Evolutionary conservation across 2,329 filamentous ascomycete species (phyloP).

Genomic region (Leptographium lundbergii): DNA sequence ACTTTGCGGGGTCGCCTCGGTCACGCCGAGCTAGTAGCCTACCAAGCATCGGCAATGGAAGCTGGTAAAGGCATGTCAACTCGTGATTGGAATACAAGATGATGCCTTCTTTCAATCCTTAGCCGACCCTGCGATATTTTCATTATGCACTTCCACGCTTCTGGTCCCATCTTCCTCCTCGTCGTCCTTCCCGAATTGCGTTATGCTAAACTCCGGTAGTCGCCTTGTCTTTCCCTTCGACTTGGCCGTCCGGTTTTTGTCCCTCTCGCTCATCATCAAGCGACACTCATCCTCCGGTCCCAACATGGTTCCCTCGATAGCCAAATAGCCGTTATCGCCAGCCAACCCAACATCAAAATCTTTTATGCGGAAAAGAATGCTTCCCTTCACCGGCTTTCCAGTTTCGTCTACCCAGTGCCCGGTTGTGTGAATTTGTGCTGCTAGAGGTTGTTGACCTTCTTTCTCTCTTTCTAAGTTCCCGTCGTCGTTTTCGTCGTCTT

Average conservation of each 20-base stretch:
- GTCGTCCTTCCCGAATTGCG: constrained; percentile 33
- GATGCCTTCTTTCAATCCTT: too few relatives aligned
- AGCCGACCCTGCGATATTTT: constrained; percentile 18
- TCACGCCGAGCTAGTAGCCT: too few relatives aligned
- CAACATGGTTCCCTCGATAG: constrained; percentile 80
- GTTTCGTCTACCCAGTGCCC: constrained; percentile 66
- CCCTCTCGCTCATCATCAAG: constrained; percentile 41
- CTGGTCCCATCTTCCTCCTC: constrained; percentile 27
- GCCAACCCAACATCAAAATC: constrained; percentile 74
- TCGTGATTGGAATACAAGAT: not conserved
- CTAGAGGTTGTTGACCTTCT: constrained; percentile 32
- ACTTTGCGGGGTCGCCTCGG: too few relatives aligned
- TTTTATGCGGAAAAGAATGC: constrained; percentile 64
- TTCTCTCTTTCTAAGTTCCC: not conserved
- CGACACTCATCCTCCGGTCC: constrained; percentile 51
- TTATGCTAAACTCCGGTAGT: constrained; percentile 43
- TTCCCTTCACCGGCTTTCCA: constrained; percentile 57
- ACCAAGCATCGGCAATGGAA: not conserved
- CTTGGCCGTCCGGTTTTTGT: constrained; percentile 24
- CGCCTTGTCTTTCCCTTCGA: constrained; percentile 21
- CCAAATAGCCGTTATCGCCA: constrained; percentile 65
- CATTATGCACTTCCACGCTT: constrained; percentile 21
- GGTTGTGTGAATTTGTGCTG: constrained; percentile 32
- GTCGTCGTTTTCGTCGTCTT: constrained; percentile 8
- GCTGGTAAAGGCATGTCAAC: not conserved